Base-by-base conservation (phyloP, 2,329 filamentous ascomycete genomes). In the Penicillium sclerotiorum region DNA sequence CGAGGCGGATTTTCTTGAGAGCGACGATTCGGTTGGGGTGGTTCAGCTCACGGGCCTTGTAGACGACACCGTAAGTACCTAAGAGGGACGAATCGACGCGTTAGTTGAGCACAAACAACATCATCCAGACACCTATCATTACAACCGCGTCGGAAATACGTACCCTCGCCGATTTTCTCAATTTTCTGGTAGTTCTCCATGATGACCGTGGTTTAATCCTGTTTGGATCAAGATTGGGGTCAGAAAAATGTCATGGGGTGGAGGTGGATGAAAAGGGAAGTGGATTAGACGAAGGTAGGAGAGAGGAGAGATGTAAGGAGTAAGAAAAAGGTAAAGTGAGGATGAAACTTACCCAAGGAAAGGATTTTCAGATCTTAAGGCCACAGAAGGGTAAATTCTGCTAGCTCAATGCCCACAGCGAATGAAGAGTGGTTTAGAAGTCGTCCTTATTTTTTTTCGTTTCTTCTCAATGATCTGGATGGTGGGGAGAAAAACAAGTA, bases 141-240 rank as follows among this genome's bases (percentile, higher is more conserved):
- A 30, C 38, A 41, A 32, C 33, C 38, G 22, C n/a, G 43, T 37
- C 18, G 38, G 40, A 13, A 36, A 30, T 44, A 71, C 82, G 64
- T 77, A 94, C 91, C 91, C 83, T 96, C 91, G 73, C 91, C 91
- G 66, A 96, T 91, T 80, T 96, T 96, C 78, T 96, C 91, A 67
- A 96, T 83, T 78, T 95, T 95, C 76, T 95, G 89, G 73, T 96
- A 96, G 76, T 95, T 95, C 74, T 96, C 90, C 91, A 96, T 95
- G 60, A 53, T 71, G 50, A 18, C 22, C 28, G 46, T 8, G 22
- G 50, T 37, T n/a, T 23, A 22, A 7, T 45, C 30, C 11, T 21
- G 20, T 11, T 32, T 45, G 21, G 4, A 15, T 9, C 18, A 12
- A 33, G 13, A 15, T 17, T 17, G 5, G 23, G n/a, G n/a, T 56